A percentile compares a stretch with the other conserved stretches of the same genome.
Conservation (phyloP, 345 rosid species). For the Microthlaspi erraticum region DNA sequence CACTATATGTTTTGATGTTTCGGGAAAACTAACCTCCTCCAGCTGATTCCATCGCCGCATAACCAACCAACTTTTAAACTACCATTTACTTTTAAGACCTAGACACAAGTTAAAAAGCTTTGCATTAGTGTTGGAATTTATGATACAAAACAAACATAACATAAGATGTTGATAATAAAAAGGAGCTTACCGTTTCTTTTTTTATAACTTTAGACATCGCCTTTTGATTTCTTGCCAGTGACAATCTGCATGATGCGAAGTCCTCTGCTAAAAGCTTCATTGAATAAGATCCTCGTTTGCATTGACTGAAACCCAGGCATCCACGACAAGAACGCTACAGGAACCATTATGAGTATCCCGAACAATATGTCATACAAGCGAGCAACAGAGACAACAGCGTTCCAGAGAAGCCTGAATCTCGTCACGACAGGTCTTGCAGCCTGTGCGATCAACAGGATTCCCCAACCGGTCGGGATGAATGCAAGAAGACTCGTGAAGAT, state of each 20-base stretch:
- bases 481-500: constrained; percentile 77
- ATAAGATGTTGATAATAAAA: constrained; percentile 2
- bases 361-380: constrained; percentile 79
- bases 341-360: constrained; percentile 77
- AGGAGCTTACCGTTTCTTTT: constrained; percentile 24
- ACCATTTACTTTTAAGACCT: constrained; percentile 35
- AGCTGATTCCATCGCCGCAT: constrained; percentile 16
- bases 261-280: constrained; percentile 91
- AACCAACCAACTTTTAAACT: constrained; percentile 24
- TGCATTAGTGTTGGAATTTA: constrained; percentile 14
- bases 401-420: constrained; percentile 60
- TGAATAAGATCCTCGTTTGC: constrained; percentile 91
- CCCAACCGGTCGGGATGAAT: constrained; percentile 94
- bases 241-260: constrained; percentile 82
- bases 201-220: constrained; percentile 28
- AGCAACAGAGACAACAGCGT: constrained; percentile 77
- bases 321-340: constrained; percentile 85
- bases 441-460: constrained; percentile 72
- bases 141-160: constrained; percentile 16
- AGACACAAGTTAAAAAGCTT: constrained; percentile 19
- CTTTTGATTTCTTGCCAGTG: constrained; percentile 68
- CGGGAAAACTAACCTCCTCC: constrained; percentile 34
- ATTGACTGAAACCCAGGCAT: constrained; percentile 87
- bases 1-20: neutral
- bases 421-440: constrained; percentile 56